phyloP scores from a whole-genome alignment of 176 grass and related monocot species.

The Aegilops speltoides region DNA sequence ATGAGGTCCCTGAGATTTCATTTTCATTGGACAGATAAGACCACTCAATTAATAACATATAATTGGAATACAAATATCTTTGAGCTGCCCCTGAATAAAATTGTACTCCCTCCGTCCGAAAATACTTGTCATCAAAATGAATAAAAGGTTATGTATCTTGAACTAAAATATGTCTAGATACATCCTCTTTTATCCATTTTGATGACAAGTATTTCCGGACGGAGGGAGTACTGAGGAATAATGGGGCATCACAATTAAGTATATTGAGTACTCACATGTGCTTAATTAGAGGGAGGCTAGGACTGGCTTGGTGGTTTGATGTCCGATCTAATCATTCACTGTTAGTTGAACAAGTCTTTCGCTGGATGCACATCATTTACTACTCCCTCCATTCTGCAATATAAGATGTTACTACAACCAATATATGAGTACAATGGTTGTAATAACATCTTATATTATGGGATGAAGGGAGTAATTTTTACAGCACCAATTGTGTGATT shows the following conservation, averaged over 20 bases:
- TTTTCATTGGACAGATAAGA: conserved; percentile 15
- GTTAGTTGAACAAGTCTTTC: background rate
- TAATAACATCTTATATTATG: too few species aligned
- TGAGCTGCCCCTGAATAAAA: conserved; percentile 10
- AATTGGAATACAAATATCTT: background rate
- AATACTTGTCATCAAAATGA: too few species aligned
- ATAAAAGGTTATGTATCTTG: too few species aligned
- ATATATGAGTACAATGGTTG: too few species aligned
- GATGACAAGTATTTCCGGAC: too few species aligned
- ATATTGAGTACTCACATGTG: background rate
- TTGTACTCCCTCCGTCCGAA: too few species aligned
- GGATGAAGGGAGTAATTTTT: background rate
- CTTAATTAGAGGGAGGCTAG: background rate
- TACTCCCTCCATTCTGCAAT: too few species aligned
- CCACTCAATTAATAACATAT: conserved; percentile 9
- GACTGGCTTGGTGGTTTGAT: conserved; percentile 3
- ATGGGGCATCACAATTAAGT: background rate
- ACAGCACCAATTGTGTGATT: background rate
- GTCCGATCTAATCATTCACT: background rate
- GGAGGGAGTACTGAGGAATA: conserved; percentile 34
- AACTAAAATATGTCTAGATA: too few species aligned
- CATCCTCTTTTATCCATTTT: too few species aligned
- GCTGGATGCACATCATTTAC: background rate
- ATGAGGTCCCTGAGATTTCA: conserved; percentile 4
- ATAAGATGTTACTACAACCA: too few species aligned